Base-by-base conservation (phyloP, 768 basidiomycete genomes). In the Leccinum aurantiacum region DNA sequence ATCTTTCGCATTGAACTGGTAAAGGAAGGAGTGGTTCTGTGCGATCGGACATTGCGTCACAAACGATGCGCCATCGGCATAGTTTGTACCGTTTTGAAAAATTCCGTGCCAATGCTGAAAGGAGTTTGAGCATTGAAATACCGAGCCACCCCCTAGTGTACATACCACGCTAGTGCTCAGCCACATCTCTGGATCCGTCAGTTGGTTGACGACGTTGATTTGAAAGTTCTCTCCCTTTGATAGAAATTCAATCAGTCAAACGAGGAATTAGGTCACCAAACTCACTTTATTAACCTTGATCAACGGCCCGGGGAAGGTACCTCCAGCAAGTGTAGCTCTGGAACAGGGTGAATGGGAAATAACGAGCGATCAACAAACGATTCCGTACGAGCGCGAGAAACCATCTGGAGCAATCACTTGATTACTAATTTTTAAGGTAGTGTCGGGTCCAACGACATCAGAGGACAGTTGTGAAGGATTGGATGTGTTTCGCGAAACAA, bases 91-190 rank as follows among this genome's bases (percentile, higher is more conserved):
- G 3, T 75, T 68, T 61, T 84, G 83, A 60, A 76, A 75, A 35
- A 85, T 59, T 11, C 84, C 82, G 61, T 84, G 84, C 83, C 82
- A 85, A 63, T 85, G 83, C 84, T 85, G 29, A 19, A 50, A 55
- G 10, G 33, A 6, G 19, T 24, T 29, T 63, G 31, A 63, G 31
- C 14, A 6, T 6, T 24, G 31, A 52, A 33, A 35, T 17, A 17
- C 41, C 13, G 17, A 48, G 27, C 7, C 4, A 35, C 19, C 17
- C 4, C 35, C 13, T 6, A 38, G 3, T 15, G 38, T n/a, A 62
- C 69, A 35, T 56, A 70, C 69, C 54, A 86, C 80, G 53, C 78
- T 82, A 4, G 84, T 86, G 11, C 73, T 75, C 56, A 77, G 71
- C 53, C 79, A 67, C 84, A 86, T 85, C 8, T 78, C 73, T 0